Conservation (phyloP, 331 rosid species). For the Telfairia occidentalis region DNA sequence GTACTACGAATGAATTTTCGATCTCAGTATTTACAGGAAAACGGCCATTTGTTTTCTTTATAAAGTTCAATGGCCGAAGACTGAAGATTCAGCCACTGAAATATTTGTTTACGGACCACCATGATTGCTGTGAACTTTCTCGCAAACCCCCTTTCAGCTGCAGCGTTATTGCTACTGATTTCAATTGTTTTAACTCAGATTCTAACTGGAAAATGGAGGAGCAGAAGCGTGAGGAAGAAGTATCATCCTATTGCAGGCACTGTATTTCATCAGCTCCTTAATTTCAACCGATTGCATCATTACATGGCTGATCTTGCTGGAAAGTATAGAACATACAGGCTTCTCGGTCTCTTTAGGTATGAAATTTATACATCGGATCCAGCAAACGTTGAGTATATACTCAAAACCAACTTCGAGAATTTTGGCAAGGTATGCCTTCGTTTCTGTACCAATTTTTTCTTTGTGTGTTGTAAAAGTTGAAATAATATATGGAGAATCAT, state of each 20-base stretch:
- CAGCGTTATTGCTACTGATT: slow-evolving; percentile 10
- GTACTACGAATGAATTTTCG: too few relatives aligned
- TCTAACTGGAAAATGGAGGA: slow-evolving; percentile 6
- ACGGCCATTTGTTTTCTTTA: not conserved
- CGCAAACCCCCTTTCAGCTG: slow-evolving; percentile 21
- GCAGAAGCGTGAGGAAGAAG: too few relatives aligned
- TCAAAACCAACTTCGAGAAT: slow-evolving; percentile 69
- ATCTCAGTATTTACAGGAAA: too few relatives aligned
- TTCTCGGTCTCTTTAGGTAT: slow-evolving; percentile 35
- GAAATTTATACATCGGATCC: slow-evolving; percentile 77
- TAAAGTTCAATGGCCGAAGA: not conserved
- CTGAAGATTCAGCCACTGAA: not conserved
- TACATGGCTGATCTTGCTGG: slow-evolving; percentile 72
- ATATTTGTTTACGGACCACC: not conserved
- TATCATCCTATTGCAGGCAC: slow-evolving; percentile 73
- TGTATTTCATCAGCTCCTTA: slow-evolving; percentile 43
- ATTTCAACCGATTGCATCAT: slow-evolving; percentile 63
- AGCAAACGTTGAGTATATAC: slow-evolving; percentile 63
- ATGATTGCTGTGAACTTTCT: slow-evolving; percentile 26
- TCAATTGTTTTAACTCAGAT: not conserved
- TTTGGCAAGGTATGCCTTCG: slow-evolving; percentile 51
- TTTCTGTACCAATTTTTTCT: not conserved
- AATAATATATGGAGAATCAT: slow-evolving; percentile 11
- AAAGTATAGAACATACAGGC: slow-evolving; percentile 58
- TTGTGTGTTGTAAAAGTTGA: slow-evolving; percentile 15